Evolutionary conservation across 2,329 filamentous ascomycete species (phyloP).

Genomic region (Diaporthe vexans): DNA sequence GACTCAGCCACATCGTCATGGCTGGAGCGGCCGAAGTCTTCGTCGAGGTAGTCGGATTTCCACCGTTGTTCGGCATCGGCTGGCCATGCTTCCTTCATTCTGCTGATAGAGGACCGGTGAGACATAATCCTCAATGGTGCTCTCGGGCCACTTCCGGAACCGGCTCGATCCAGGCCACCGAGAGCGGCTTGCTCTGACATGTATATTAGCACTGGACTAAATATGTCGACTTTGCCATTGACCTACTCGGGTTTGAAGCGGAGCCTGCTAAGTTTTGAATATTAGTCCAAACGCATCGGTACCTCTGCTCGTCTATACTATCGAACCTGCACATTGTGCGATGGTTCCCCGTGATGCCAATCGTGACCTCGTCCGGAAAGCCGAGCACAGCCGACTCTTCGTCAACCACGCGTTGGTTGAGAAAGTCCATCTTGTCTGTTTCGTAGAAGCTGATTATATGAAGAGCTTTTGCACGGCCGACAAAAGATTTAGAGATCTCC

Average conservation of each 20-base stretch:
- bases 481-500: conserved; percentile 34
- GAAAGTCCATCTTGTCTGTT: conserved; percentile 33
- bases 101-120: not conserved
- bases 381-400: conserved; percentile 37
- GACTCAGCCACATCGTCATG: conserved; percentile 19
- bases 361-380: conserved; percentile 17
- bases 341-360: conserved; percentile 38
- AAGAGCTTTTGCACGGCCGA: conserved; percentile 25
- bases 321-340: conserved; percentile 41
- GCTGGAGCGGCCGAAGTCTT: not conserved
- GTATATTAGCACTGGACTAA: not conserved
- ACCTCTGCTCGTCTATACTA: conserved; percentile 26
- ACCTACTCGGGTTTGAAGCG: conserved; percentile 21
- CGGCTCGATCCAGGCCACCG: not conserved
- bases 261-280: conserved; percentile 33
- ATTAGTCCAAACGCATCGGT: conserved; percentile 23
- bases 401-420: conserved; percentile 39
- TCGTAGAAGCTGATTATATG: conserved; percentile 37
- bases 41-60: not conserved
- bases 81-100: not conserved
- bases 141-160: not conserved
- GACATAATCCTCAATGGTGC: not conserved
- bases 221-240: not conserved
- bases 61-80: not conserved
- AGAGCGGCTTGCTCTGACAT: not conserved